These are phyloP conservation scores for Pseudophaeomoniella oleicola DNA, from an alignment of 2,329 filamentous ascomycete species.

Conservation along the genomic window DNA sequence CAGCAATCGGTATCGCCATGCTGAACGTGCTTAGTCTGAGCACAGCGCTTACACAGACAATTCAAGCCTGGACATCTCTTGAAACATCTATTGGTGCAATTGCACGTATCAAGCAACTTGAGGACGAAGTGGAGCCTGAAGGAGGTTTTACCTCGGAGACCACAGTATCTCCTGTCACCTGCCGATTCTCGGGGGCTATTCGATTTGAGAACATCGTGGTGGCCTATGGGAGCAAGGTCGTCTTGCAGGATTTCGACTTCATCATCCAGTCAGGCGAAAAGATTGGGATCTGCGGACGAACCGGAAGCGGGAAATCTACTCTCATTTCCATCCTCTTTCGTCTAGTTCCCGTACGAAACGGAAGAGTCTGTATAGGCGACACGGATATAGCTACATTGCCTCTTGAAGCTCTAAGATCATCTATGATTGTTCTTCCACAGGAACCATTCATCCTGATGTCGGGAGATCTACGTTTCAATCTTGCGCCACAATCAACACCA, in stretches of 20 bases:
- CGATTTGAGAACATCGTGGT: conserved; percentile 8
- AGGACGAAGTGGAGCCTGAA: conserved; percentile 2
- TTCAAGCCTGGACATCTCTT: conserved; percentile 11
- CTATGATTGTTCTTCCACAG: conserved; percentile 34
- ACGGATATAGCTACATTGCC: conserved; percentile 30
- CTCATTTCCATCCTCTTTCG: conserved; percentile 34
- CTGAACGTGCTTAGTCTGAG: conserved; percentile 40
- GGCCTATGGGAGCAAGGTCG: conserved; percentile 6
- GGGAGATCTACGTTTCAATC: conserved; percentile 16
- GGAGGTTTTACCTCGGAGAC: conserved; percentile 6
- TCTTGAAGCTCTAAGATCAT: conserved; percentile 28
- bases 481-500: conserved; percentile 19
- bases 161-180: conserved; percentile 5
- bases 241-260: conserved; percentile 1
- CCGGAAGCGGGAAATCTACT: conserved; percentile 34
- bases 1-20: conserved; percentile 39
- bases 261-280: conserved; percentile 1
- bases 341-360: conserved; percentile 30
- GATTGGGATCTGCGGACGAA: conserved; percentile 3
- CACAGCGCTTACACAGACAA: conserved; percentile 11
- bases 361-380: conserved; percentile 31
- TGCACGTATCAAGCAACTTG: conserved; percentile 8
- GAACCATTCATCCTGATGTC: conserved; percentile 29
- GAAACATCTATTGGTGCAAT: conserved; percentile 14
- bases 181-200: conserved; percentile 11